Conservation (phyloP, 148 eudicot genomes). For the Camellia japonica region DNA sequence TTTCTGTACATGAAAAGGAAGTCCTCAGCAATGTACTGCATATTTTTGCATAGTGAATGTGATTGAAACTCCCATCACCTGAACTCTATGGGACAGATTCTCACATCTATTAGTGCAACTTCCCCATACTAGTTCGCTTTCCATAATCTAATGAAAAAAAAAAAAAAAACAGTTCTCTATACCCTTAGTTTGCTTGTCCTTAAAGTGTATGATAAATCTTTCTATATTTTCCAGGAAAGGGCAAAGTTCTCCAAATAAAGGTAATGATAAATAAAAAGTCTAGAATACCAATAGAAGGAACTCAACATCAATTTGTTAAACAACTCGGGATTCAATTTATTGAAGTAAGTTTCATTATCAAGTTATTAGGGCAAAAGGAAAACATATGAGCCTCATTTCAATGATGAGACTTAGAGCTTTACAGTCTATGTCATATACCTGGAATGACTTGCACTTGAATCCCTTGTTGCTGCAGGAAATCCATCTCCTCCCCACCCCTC, state of each 20-base stretch:
- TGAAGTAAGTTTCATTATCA: neutral
- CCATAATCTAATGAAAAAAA: neutral
- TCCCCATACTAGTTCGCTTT: neutral
- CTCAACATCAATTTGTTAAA: neutral
- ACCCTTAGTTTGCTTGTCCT: neutral
- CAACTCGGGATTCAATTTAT: neutral
- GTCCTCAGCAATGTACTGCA: neutral
- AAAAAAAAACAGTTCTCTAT: too few species aligned
- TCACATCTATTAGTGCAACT: neutral
- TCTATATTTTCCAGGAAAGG: neutral
- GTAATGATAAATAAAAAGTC: neutral
- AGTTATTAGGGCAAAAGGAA: neutral
- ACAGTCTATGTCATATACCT: constrained; percentile 33
- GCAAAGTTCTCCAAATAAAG: neutral
- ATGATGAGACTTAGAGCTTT: neutral
- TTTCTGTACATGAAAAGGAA: neutral
- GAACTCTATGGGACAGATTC: neutral
- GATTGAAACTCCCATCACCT: neutral
- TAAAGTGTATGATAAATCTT: neutral
- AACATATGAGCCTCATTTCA: neutral
- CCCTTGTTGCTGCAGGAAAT: constrained; percentile 86
- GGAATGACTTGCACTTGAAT: constrained; percentile 93
- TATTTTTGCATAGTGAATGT: neutral
- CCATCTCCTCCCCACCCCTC: constrained; percentile 99
- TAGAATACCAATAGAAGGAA: neutral